Evolutionary conservation across 1,284 basidiomycete species (phyloP).

Genomic region (Tilletia caries): DNA sequence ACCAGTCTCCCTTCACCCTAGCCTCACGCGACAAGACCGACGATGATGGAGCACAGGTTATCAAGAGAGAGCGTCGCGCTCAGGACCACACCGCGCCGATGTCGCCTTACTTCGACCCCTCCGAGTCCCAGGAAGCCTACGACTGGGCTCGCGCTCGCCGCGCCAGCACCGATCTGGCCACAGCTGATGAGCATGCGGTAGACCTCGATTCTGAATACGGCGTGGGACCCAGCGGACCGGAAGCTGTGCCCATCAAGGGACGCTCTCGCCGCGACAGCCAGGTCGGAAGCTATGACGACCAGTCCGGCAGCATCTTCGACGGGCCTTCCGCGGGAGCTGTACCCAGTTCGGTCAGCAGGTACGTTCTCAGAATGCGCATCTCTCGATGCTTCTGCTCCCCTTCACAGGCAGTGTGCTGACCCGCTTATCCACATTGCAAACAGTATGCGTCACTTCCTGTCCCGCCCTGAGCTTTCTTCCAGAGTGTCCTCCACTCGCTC

Average conservation of each 20-base stretch:
- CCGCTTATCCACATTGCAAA: too few relatives aligned
- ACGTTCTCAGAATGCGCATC: neutral
- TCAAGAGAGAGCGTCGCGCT: neutral
- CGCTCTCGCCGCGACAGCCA: conserved; percentile 46
- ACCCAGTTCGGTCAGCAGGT: conserved; percentile 41
- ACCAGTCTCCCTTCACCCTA: conserved; percentile 47
- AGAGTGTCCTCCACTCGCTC: conserved; percentile 35
- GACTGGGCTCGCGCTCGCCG: neutral
- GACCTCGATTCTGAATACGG: neutral
- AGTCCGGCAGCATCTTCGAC: conserved; percentile 44
- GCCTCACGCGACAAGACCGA: conserved; percentile 17
- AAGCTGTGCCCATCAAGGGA: conserved; percentile 16
- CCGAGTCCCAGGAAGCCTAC: conserved; percentile 10
- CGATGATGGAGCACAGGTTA: neutral
- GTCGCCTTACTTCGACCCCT: conserved; percentile 3
- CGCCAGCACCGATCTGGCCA: neutral
- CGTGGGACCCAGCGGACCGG: neutral
- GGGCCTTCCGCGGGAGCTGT: conserved; percentile 49
- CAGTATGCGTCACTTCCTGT: conserved; percentile 37
- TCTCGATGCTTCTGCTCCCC: too few relatives aligned
- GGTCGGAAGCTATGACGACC: conserved; percentile 49
- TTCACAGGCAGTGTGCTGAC: too few relatives aligned
- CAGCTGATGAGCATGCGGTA: neutral
- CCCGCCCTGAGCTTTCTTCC: conserved; percentile 33
- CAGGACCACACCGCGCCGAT: neutral